Base-by-base conservation (phyloP, 140 eudicot genomes). In the Stevia rebaudiana region DNA sequence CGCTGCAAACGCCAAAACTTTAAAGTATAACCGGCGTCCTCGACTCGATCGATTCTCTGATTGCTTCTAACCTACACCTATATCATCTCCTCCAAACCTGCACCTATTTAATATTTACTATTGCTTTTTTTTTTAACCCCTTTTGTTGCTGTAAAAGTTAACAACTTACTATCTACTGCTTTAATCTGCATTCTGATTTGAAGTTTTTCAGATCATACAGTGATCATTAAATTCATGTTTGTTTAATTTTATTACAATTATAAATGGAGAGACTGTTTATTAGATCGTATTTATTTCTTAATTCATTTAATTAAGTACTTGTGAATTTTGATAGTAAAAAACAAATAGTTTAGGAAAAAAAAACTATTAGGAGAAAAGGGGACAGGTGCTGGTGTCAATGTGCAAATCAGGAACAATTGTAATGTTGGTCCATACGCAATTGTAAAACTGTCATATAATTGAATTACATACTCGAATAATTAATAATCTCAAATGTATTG, bases 31-130 rank as follows among this genome's bases (percentile, higher is more conserved):
- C 65, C 65, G 65, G 77, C 71, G 77, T 21, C 77, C 77, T 72
- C 77, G 59, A 63, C 71, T 72, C 66, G 39, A 42, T 72, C 65
- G 30, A 71, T 30, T 12, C 64, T 63, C 66, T 72, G 58, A 42
- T 63, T 21, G 48, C 77, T 72, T 72, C 71, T 63, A 72, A 53
- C 71, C 71, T 72, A 72, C 71, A 71, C 58, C 57, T 41, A 11
- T 50, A 43, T 63, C 49, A 17, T 63, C 55, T 43, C 58, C 10
- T 51, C 40, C 54, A 61, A 71, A 61, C 69, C 63, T 71, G 44
- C 63, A 54, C 73, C 73, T 41, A 33, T 67, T 36, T 17, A n/a
- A 21, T 17, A 12, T 61, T 39, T 33, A 71, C 76, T 50, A 50
- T 50, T 71, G 28, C 7, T 17, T 57, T 12, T 50, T 16, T 50